Base-by-base conservation (phyloP, 768 basidiomycete genomes). In the Tricholoma hemisulphureum region DNA sequence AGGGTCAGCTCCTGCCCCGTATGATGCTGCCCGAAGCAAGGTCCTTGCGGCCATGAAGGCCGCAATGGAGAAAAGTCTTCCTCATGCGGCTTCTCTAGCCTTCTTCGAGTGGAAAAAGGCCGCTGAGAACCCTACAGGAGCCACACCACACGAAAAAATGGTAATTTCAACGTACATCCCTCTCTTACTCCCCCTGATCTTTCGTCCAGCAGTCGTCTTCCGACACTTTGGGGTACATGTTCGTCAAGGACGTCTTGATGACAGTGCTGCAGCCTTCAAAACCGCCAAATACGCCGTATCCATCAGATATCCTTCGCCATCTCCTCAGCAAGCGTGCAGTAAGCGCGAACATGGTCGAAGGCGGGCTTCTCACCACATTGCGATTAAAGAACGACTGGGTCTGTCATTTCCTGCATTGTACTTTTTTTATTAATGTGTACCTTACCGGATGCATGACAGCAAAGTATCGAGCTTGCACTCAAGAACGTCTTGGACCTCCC, bases 311-410 rank as follows among this genome's bases (percentile, higher is more conserved):
- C 46, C 70, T 86, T 10, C 75, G 74, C 45, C 76, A 79, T 67
- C 75, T 93, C n/a, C 73, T 93, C 4, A 75, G 84, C 65, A 76
- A 73, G 52, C 72, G 78, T 3, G 75, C 81, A 2, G 80, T 91
- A 13, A 84, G 80, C 55, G 77, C 81, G 41, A 77, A 74, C 26
- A 89, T 91, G 87, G 64, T 89, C 9, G 72, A 82, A 6, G 81
- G 79, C 11, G 85, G 84, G 2, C 69, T 93, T 16, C 63, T 92
- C 34, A 73, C 75, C 8, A 75, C 76, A 2, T 69, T 93, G 31
- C 73, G 77, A 46, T 68, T 76, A 52, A 79, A 77, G 57, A 74
- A 77, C 41, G 91, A 93, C 64, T 93, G 91, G 91, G 91, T 85
- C 65, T 55, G 78, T 64, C 53, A 49, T 26, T 34, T 14, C 28